These are phyloP conservation scores for Citrus australasica DNA, from an alignment of 345 rosid genomes.

Conservation along the genomic window DNA sequence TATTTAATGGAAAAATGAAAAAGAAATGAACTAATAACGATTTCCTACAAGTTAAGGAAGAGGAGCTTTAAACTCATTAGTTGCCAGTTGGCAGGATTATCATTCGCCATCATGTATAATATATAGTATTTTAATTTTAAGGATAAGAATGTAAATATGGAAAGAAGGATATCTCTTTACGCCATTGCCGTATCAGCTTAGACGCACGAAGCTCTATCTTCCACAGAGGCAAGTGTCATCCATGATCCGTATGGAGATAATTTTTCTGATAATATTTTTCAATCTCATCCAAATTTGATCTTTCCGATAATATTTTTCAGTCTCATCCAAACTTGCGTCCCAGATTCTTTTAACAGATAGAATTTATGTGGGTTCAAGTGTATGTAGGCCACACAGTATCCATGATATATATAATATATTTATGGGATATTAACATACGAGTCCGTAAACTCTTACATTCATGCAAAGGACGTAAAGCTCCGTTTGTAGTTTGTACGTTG, in stretches of 20 bases:
- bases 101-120: no score
- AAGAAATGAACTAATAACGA: background rate
- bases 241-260: background rate
- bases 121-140: background rate
- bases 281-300: background rate
- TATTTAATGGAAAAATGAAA: background rate
- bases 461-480: background rate
- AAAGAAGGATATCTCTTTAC: background rate
- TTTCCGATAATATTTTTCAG: background rate
- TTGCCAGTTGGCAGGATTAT: background rate
- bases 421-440: background rate
- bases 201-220: background rate
- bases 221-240: background rate
- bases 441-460: background rate
- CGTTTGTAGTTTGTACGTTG: background rate
- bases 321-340: background rate
- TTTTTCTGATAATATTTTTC: background rate
- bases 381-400: background rate
- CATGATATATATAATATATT: background rate
- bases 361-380: background rate
- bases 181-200: constrained; percentile 11
- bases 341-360: background rate
- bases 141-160: constrained; percentile 6
- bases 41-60: background rate
- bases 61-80: background rate